Conservation (phyloP, 192 early-diverging fungal species). For the Backusella liffmaniae region DNA sequence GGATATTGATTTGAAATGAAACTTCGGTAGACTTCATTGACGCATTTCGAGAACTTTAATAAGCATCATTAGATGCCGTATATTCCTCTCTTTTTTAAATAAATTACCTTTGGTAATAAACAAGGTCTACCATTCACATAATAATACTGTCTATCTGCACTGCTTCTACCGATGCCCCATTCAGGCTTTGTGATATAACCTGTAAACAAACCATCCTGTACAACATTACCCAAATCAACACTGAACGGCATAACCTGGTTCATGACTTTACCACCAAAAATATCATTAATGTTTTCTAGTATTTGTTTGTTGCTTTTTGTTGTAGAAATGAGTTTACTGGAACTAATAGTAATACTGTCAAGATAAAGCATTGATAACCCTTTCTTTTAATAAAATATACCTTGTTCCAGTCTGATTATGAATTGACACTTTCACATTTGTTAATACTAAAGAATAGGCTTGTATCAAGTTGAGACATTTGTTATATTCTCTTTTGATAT, state of each 20-base stretch:
- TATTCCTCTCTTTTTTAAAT: neutral
- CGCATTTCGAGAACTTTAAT: conserved; percentile 56
- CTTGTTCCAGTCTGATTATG: conserved; percentile 61
- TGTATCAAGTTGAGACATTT: conserved; percentile 79
- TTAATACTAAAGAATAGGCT: conserved; percentile 77
- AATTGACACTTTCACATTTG: conserved; percentile 63
- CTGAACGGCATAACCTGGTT: conserved; percentile 44
- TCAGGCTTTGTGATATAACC: conserved; percentile 52
- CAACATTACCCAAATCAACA: conserved; percentile 5
- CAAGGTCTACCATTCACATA: conserved; percentile 92
- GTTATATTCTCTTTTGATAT: conserved; percentile 76
- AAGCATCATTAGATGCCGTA: neutral
- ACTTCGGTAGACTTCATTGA: conserved; percentile 82
- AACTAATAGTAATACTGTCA: conserved; percentile 34
- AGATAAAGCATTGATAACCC: neutral
- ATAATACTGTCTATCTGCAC: conserved; percentile 80
- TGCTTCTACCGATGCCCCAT: conserved; percentile 68
- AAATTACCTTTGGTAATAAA: conserved; percentile 69
- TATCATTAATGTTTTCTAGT: conserved; percentile 68
- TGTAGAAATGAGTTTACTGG: conserved; percentile 43
- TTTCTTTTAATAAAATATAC: conserved; percentile 22
- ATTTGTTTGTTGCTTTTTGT: conserved; percentile 62
- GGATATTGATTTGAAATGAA: conserved; percentile 78
- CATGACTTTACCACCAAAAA: conserved; percentile 69
- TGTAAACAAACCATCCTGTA: neutral